phyloP scores from a whole-genome alignment of 306 rosid genomes.

The Prinsepia uniflora region DNA sequence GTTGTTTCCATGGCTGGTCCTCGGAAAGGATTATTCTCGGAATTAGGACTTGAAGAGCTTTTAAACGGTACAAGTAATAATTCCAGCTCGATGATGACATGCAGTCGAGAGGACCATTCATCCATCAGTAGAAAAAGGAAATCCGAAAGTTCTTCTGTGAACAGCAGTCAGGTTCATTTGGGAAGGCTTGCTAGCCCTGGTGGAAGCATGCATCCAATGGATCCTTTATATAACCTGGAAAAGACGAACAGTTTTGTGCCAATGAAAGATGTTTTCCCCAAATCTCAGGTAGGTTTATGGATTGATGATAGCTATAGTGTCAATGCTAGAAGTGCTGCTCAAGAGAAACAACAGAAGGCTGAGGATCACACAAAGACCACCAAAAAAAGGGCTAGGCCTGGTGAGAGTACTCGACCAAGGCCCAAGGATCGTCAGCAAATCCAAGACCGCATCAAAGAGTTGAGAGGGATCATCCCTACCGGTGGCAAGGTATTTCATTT shows the following conservation, averaged over 20 bases:
- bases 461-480: conserved; percentile 76
- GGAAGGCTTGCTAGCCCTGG: conserved; percentile 28
- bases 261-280: conserved; percentile 48
- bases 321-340: conserved; percentile 32
- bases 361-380: conserved; percentile 47
- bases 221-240: conserved; percentile 29
- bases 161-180: conserved; percentile 31
- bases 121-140: conserved; percentile 36
- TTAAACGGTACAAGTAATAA: conserved; percentile 41
- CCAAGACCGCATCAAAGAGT: conserved; percentile 84
- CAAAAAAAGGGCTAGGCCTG: conserved; percentile 69
- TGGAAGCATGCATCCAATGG: conserved; percentile 28
- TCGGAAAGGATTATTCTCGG: conserved; percentile 58
- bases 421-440: conserved; percentile 98
- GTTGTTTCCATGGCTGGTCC: conserved; percentile 29
- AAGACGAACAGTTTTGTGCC: conserved; percentile 26
- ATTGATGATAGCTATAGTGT: conserved; percentile 56
- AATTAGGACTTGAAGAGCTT: conserved; percentile 62
- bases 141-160: conserved; percentile 37
- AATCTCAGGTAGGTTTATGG: conserved; percentile 51
- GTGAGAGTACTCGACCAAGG: conserved; percentile 75
- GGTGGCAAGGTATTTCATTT: conserved; percentile 63
- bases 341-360: conserved; percentile 33
- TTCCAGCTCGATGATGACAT: conserved; percentile 34
- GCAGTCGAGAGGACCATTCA: conserved; percentile 38